Base-by-base conservation (phyloP, 257 asterid species). In the Gentiana macrophylla region DNA sequence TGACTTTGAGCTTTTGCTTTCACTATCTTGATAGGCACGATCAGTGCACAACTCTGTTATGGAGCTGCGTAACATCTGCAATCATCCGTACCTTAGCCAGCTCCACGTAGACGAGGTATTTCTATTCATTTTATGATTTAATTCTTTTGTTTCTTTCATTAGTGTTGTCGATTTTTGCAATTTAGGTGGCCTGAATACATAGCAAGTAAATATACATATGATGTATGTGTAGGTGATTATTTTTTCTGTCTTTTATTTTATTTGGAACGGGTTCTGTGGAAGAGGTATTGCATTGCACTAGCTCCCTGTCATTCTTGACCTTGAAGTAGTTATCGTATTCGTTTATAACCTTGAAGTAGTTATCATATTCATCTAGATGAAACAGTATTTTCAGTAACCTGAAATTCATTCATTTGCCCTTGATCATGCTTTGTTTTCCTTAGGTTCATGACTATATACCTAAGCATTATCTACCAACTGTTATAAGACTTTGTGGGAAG, bases 81-180 rank as follows among this genome's bases (percentile, higher is more conserved):
- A 92, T 77, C 99, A 92, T 71, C 99, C 99, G 6, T 92, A 88
- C 73, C 97, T 92, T 62, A 88, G 99, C 65, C 99, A 92, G 66
- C 94, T 92, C 66, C 99, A 92, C 70, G 97, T 85, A 62, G 99
- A 92, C 60, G 95, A 92, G 99, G 99, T 92, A 73, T 68, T 37
- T 62, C 49, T 34, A 24, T 24, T 70, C 35, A 68, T 61, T 52
- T 46, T 59, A 59, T 65, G 49, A 35, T 37, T 35, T 56, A 11
- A 52, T 47, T 53, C 8, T 34, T 53, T 6, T 13, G 56, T 62
- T 12, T 63, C 12, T 12, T 36, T 47, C 12, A 45, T 33, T 12
- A 5, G 15, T 50, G 43, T n/a, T 44, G 44, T 38, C 9, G 3
- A 33, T 6, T 32, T 15, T 37, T 41, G 10, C n/a, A 13, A 10